Conservation (phyloP, 495 filamentous ascomycete species). For the Beverwykella pulmonaria region DNA sequence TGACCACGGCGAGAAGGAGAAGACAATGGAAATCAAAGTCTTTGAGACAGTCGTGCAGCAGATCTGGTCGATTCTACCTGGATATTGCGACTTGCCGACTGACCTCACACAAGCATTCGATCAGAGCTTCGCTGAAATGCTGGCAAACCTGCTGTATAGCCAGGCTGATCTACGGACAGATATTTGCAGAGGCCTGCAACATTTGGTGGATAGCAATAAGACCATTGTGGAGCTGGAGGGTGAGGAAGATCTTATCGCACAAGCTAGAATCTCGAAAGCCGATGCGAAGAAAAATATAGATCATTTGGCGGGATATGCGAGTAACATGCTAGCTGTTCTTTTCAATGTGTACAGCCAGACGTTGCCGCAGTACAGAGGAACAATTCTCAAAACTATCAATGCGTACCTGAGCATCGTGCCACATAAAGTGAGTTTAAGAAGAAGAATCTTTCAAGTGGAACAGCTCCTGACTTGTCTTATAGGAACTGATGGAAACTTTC, state of each 20-base stretch:
- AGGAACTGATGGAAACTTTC: conserved; percentile 86
- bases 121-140: conserved; percentile 84
- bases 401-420: conserved; percentile 87
- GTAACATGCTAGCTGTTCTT: conserved; percentile 87
- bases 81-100: conserved; percentile 88
- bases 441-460: background rate
- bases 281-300: conserved; percentile 75
- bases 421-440: conserved; percentile 52
- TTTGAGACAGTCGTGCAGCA: conserved; percentile 95
- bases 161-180: conserved; percentile 85
- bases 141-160: conserved; percentile 89
- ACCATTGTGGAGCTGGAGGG: conserved; percentile 63
- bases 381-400: conserved; percentile 90
- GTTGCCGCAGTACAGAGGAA: conserved; percentile 84
- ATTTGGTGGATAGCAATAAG: conserved; percentile 88
- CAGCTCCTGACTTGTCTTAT: conserved; percentile 37
- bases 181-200: conserved; percentile 81
- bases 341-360: conserved; percentile 99
- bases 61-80: conserved; percentile 92
- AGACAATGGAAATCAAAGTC: conserved; percentile 93
- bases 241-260: conserved; percentile 67
- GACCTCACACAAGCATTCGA: conserved; percentile 74
- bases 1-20: conserved; percentile 74
- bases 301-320: conserved; percentile 74
- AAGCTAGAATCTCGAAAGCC: conserved; percentile 71